A percentile compares a stretch with the other conserved stretches of the same genome.
Conservation (phyloP, 2,329 filamentous ascomycete species). For the Aureobasidium vineae region DNA sequence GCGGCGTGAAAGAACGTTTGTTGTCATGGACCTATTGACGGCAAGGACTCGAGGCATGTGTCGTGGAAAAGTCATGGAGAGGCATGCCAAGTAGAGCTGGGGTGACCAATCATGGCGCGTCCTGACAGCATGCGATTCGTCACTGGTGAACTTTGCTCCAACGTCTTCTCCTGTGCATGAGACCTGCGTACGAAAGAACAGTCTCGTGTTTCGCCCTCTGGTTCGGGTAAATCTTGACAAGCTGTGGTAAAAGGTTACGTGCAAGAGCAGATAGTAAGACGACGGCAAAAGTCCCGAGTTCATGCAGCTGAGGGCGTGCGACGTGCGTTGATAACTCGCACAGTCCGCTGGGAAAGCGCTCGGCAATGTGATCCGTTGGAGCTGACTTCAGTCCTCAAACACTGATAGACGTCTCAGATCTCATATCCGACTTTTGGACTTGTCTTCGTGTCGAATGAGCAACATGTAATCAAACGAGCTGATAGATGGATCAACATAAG, state of each 20-base stretch:
- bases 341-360: neutral
- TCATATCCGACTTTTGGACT: neutral
- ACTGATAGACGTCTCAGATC: neutral
- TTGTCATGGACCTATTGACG: conserved; percentile 4
- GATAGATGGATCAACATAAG: neutral
- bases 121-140: conserved; percentile 1
- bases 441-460: neutral
- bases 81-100: neutral
- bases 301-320: conserved; percentile 3
- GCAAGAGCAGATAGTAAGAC: neutral
- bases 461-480: neutral
- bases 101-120: conserved; percentile 11
- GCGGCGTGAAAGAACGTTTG: conserved; percentile 24
- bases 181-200: neutral
- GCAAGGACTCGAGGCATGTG: conserved; percentile 22
- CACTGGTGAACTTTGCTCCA: conserved; percentile 23
- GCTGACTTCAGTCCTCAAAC: neutral
- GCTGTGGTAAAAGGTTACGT: neutral
- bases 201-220: neutral
- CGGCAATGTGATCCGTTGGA: neutral
- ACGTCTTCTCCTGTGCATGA: conserved; percentile 22
- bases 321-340: neutral
- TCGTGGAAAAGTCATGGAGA: conserved; percentile 14
- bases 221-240: neutral
- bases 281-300: neutral